Percentiles rank a stretch among this genome's conserved stretches.
phyloP scores from a whole-genome alignment of 352 stramenopile genomes.

The Globisporangium recalcitrans region DNA sequence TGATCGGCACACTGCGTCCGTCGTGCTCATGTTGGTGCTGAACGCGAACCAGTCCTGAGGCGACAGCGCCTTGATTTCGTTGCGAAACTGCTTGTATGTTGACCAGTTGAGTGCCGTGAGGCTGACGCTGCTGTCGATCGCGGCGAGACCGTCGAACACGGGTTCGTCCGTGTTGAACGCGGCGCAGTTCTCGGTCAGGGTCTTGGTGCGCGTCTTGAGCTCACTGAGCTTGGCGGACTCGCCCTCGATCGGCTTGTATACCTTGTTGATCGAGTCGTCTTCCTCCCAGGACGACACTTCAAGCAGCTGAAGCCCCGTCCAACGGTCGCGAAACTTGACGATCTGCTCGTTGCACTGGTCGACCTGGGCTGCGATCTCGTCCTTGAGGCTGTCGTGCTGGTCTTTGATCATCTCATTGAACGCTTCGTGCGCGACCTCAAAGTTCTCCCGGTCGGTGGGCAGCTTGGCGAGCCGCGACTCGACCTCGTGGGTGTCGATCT shows the following conservation, averaged over 20 bases:
- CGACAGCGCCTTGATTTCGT: constrained; percentile 64
- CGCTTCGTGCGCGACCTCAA: constrained; percentile 91
- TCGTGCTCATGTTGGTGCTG: constrained; percentile 89
- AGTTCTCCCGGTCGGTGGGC: constrained; percentile 89
- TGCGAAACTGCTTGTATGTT: constrained; percentile 83
- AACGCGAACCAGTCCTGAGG: constrained; percentile 93
- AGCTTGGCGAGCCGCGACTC: constrained; percentile 68
- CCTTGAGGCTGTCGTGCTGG: constrained; percentile 89
- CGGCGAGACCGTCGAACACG: constrained; percentile 75
- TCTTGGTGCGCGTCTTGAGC: constrained; percentile 47
- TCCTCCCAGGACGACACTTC: constrained; percentile 80
- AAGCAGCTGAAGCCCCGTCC: constrained; percentile 81
- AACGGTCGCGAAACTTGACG: constrained; percentile 89
- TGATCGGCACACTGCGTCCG: constrained; percentile 76
- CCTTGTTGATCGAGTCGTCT: constrained; percentile 43
- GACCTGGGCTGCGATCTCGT: constrained; percentile 84
- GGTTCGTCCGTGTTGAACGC: constrained; percentile 86
- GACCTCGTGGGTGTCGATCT: constrained; percentile 74
- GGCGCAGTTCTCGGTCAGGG: constrained; percentile 76
- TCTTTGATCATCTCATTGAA: constrained; percentile 96
- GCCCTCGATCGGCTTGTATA: constrained; percentile 83
- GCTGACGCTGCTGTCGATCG: constrained; percentile 71
- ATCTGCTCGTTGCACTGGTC: constrained; percentile 87
- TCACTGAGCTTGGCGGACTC: constrained; percentile 82
- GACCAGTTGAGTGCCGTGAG: constrained; percentile 75